These are phyloP conservation scores for Didymella lethalis DNA, from an alignment of 2,329 filamentous ascomycete species.

Conservation along the genomic window DNA sequence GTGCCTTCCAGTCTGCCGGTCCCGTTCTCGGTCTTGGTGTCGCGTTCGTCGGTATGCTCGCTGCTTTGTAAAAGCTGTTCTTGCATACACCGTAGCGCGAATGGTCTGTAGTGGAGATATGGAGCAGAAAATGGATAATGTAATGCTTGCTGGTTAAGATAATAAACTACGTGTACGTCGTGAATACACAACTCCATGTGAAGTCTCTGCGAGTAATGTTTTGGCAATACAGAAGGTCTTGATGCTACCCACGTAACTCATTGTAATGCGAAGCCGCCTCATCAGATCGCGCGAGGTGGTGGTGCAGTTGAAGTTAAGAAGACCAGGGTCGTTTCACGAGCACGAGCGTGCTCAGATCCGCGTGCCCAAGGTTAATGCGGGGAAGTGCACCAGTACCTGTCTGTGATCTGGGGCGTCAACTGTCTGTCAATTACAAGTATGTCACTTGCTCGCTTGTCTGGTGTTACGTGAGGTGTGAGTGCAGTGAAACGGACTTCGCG, in stretches of 20 bases:
- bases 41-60: conserved; percentile 39
- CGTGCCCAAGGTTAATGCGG: neutral
- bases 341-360: neutral
- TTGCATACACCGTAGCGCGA: neutral
- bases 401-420: neutral
- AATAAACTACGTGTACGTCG: neutral
- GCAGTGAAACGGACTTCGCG: conserved; percentile 23
- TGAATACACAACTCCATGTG: neutral
- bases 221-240: neutral
- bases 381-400: neutral
- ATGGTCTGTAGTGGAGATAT: neutral
- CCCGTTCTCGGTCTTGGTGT: conserved; percentile 37
- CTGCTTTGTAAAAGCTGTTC: conserved; percentile 32
- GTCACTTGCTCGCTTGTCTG: neutral
- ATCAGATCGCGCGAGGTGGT: neutral
- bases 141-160: neutral
- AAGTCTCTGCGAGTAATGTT: neutral
- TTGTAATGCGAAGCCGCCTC: neutral
- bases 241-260: neutral
- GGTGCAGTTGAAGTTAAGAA: neutral
- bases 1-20: conserved; percentile 34
- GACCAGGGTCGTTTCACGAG: neutral
- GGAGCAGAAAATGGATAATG: neutral
- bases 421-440: neutral
- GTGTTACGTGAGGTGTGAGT: conserved; percentile 13